Base-by-base conservation (phyloP, 2,329 filamentous ascomycete genomes). In the Septoria linicola region DNA sequence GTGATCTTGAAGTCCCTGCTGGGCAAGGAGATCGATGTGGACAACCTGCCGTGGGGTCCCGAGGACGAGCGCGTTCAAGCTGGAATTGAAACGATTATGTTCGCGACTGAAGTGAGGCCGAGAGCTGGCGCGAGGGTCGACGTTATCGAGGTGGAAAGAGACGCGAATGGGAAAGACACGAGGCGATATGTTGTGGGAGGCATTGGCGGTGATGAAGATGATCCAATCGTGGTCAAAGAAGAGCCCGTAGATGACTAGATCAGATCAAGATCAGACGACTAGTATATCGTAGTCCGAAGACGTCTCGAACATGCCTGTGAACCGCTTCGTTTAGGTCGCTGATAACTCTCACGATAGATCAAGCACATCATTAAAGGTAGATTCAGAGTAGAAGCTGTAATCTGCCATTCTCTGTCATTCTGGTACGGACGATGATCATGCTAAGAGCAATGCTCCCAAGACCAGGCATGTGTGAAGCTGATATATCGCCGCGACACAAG, bases 41-140 rank as follows among this genome's bases (percentile, higher is more conserved):
- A 95, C 32, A 76, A 78, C n/a, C 70, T 97, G 65, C 91, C 91
- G 0, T 93, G 90, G 83, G 91, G 90, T 0, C 84, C 86, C 1
- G 89, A 93, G 60, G 78, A 84, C 54, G 76, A 81, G 48, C 80
- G 79, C 47, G 71, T 80, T 14, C 85, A 84, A 0, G 80, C 77
- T 0, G 88, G 89, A 0, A 80, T 92, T 32, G 91, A 96, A 74
- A 97, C 91, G 3, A 81, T 96, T 1, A 78, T 93, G 5, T 68
- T 83, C 43, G 90, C 92, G 0, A 73, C 80, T 51, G 82, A 87
- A 35, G 82, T 96, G 7, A 72, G 69, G 39, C 72, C 74, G 53
- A 66, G 64, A n/a, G 67, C 66, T 10, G 71, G 75, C 1, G 64
- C 58, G 41, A 57, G 62, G 14, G 67, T 75, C 1, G 68, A 75